Evolutionary conservation across 176 grass and related monocot species (phyloP).

Genomic region (Cocos nucifera): DNA sequence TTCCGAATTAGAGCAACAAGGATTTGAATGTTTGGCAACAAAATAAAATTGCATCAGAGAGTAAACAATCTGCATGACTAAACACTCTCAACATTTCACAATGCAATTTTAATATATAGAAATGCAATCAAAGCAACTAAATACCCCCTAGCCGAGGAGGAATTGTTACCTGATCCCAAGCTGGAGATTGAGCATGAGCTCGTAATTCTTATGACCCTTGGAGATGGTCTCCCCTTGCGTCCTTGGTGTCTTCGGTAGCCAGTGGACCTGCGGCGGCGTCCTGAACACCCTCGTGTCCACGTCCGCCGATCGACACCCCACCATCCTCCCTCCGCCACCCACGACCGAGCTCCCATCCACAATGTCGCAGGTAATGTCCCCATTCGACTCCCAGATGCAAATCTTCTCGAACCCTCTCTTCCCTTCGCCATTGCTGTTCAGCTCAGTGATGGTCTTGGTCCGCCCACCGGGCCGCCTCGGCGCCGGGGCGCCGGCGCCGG

Average conservation of each 20-base stretch:
- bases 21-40: too few species aligned
- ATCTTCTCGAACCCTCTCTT: constrained; percentile 57
- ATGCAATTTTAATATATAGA: too few species aligned
- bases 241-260: constrained; percentile 40
- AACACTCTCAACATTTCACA: too few species aligned
- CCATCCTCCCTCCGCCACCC: constrained; percentile 10
- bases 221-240: constrained; percentile 80
- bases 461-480: constrained; percentile 30
- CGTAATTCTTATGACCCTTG: constrained; percentile 84
- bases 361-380: constrained; percentile 68
- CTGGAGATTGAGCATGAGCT: constrained; percentile 95
- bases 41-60: too few species aligned
- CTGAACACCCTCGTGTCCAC: constrained; percentile 6
- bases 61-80: too few species aligned
- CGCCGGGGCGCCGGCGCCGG: background rate
- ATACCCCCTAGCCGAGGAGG: background rate
- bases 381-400: constrained; percentile 63
- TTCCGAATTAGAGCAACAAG: too few species aligned
- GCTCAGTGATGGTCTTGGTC: constrained; percentile 20
- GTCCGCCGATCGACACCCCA: constrained; percentile 15
- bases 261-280: constrained; percentile 22
- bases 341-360: constrained; percentile 34
- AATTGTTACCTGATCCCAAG: constrained; percentile 78
- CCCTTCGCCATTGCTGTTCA: constrained; percentile 39
- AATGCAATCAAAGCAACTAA: background rate